Percentiles rank a stretch among this genome's conserved stretches.
Evolutionary conservation across 495 filamentous ascomycete species (phyloP).

Genomic region (Penicillium herquei): DNA sequence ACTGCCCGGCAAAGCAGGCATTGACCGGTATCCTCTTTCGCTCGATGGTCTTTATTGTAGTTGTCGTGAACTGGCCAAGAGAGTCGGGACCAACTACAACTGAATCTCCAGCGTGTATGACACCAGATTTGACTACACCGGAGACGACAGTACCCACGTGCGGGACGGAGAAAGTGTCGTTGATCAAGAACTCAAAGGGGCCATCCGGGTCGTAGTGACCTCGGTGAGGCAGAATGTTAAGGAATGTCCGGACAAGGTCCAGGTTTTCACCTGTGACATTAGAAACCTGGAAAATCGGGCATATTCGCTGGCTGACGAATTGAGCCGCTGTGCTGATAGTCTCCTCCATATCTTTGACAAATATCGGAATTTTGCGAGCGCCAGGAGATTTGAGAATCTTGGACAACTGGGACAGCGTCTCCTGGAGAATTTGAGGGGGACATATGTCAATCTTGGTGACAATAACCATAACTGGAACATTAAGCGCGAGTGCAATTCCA

Average conservation of each 20-base stretch:
- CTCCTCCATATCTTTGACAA: constrained; percentile 87
- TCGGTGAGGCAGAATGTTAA: constrained; percentile 94
- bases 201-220: constrained; percentile 87
- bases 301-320: constrained; percentile 93
- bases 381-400: constrained; percentile 92
- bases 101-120: constrained; percentile 86
- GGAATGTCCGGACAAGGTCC: constrained; percentile 77
- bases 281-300: constrained; percentile 96
- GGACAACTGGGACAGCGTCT: constrained; percentile 88
- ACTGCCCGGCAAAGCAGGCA: constrained; percentile 86
- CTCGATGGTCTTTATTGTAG: constrained; percentile 89
- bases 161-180: constrained; percentile 98
- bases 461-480: constrained; percentile 97
- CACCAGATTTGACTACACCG: constrained; percentile 80
- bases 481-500: constrained; percentile 90
- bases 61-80: constrained; percentile 87
- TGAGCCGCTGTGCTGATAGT: constrained; percentile 94
- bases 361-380: constrained; percentile 95
- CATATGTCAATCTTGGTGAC: constrained; percentile 99
- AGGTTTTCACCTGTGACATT: constrained; percentile 93
- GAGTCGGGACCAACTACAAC: constrained; percentile 91
- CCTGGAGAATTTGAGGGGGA: constrained; percentile 89
- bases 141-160: constrained; percentile 96
- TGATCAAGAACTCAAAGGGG: constrained; percentile 92
- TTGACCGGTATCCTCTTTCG: constrained; percentile 91